Base-by-base conservation (phyloP, 2,329 filamentous ascomycete genomes). In the Coniella vitis region DNA sequence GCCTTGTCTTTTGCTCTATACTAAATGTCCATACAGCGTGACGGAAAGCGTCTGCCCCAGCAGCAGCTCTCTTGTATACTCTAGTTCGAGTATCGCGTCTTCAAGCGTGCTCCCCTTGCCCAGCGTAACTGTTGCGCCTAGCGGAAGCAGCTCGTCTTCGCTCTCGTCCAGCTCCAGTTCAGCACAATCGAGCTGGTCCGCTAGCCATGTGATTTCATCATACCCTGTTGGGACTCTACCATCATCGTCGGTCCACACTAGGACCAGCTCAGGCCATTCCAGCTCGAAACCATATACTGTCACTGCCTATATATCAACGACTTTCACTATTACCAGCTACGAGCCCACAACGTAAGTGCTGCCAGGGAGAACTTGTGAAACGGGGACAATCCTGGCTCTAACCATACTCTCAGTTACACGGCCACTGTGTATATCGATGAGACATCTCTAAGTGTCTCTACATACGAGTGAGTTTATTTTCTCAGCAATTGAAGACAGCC, bases 251-350 rank as follows among this genome's bases (percentile, higher is more conserved):
- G 20, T 17, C n/a, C 38, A 8, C 38, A 31, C 14, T 10, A 29
- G 25, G 5, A 29, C 25, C 25, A 29, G 25, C 25, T 5, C 25
- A 29, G 25, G 25, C 4, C 5, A 25, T n/a, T 21, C 21, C 17
- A 44, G 19, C 34, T 36, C 34, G 4, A 7, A 16, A 35, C 16
- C 19, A 17, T 34, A 31, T 31, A 39, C 37, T 7, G 45, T 47
- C 31, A 47, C 45, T 16, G 45, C 37, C 4, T 47, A 47, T 8
- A 35, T 47, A 9, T 22, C 44, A 13, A 47, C 44, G 4, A 47
- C 36, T 4, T 22, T 47, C n/a, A 14, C 17, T 9, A 19, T 47
- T 20, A 21, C 17, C 17, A 47, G 29, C 14, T 17, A 17, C n/a
- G 29, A 40, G 16, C 35, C 17, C 19, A 29, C 29, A n/a, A 41